Percentiles rank a stretch among this genome's conserved stretches.
Evolutionary conservation across 2,329 filamentous ascomycete genomes (phyloP).

Genomic region (Penicillium glabrum): DNA sequence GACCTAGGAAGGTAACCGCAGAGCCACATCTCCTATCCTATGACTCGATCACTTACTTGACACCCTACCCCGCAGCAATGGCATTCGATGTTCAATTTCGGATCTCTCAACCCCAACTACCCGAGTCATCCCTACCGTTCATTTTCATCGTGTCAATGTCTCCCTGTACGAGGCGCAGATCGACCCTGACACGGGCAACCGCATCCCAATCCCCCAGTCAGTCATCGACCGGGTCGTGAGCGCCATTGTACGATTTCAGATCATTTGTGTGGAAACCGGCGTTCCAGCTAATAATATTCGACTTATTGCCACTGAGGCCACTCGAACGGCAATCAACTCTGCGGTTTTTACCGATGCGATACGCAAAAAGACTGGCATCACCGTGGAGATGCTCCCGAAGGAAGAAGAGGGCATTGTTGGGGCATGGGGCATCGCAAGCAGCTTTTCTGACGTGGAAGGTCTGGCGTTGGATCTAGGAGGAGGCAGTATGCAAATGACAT

Average conservation of each 20-base stretch:
- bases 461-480: slow-evolving; percentile 81
- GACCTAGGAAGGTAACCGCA: slow-evolving; percentile 39
- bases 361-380: slow-evolving; percentile 59
- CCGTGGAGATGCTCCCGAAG: slow-evolving; percentile 72
- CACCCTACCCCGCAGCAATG: slow-evolving; percentile 60
- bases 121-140: slow-evolving; percentile 75
- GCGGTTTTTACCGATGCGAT: slow-evolving; percentile 68
- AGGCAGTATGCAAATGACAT: slow-evolving; percentile 67
- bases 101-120: slow-evolving; percentile 68
- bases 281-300: slow-evolving; percentile 64
- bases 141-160: slow-evolving; percentile 73
- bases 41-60: not conserved
- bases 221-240: slow-evolving; percentile 66
- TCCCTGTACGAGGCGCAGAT: slow-evolving; percentile 79
- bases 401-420: slow-evolving; percentile 78
- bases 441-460: slow-evolving; percentile 67
- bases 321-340: slow-evolving; percentile 74
- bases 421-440: slow-evolving; percentile 77
- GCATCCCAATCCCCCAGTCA: slow-evolving; percentile 54
- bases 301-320: slow-evolving; percentile 86
- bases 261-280: slow-evolving; percentile 65
- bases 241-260: slow-evolving; percentile 68
- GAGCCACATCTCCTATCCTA: not conserved
- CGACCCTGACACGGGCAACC: slow-evolving; percentile 33
- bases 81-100: slow-evolving; percentile 86